Base-by-base conservation (phyloP, 2,329 filamentous ascomycete genomes). In the Mollisiaceae sp. region DNA sequence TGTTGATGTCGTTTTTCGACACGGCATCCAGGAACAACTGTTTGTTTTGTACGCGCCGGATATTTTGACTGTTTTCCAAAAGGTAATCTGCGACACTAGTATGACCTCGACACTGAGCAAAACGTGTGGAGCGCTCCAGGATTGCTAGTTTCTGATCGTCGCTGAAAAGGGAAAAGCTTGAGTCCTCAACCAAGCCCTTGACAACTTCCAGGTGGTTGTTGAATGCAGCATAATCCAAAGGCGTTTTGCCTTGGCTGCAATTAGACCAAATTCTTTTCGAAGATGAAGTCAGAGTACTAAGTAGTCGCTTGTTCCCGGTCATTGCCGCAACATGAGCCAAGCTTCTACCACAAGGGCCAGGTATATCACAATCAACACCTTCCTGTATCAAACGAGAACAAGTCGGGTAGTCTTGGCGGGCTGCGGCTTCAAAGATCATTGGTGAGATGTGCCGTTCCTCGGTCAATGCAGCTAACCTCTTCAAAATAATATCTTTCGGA, bases 161-260 rank as follows among this genome's bases (percentile, higher is more conserved):
- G 8, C 18, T 18, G 43, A 47, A 47, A 47, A 20, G 9, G 43
- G 18, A 22, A 47, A 47, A 47, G 43, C 11, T 3, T 22, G 18
- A 20, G 8, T 47, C 43, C 11, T 22, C 18, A 22, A 47, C n/a
- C 43, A 47, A 11, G 43, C 9, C n/a, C 22, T 5, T 47, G 22
- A 47, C 43, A 47, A 47, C 11, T 47, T 47, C 43, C 43, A 47
- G 43, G 43, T 47, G 43, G 18, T 47, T 47, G 43, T 47, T 47
- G 43, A 47, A 47, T 22, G 43, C 43, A 47, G 43, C 43, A 47
- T 47, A 47, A 47, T 47, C 43, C 43, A 47, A 47, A 20, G 43
- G 43, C 4, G 18, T 47, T 47, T 47, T 47, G 18, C 43, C 43
- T 47, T 47, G 43, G 43, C 43, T 47, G 11, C 43, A 47, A n/a